Evolutionary conservation across 1,139 yeast genomes (phyloP), one percentile per base, ranked within the genome.

Genomic region (Tardiomyces depauwii): DNA sequence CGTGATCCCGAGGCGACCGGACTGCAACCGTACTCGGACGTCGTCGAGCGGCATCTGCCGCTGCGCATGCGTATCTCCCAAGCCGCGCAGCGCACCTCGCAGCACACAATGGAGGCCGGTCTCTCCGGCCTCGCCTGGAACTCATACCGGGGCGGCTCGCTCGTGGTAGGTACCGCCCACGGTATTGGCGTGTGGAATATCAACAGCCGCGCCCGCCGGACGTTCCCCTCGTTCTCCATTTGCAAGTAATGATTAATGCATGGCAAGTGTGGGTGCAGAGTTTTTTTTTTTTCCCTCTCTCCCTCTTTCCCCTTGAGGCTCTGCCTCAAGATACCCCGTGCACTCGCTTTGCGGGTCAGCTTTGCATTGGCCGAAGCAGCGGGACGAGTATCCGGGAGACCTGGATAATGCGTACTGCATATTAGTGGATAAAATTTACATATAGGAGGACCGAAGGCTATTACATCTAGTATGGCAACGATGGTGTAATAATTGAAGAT

Each of bases 81-180:
- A 3, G 43, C n/a, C 19, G 36, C 44, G 9, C 12, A 13, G 3
- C 19, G 18, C 10, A 4, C 10, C 14, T 23, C 36, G 16, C 36
- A 30, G 16, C 36, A 28, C 21, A 12, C 39, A 18, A 21, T 10
- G 25, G 64, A 63, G 44, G 53, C 52, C 36, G 69, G 65, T 18
- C 57, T 65, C 18, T 54, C 62, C 1, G 69, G 69, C 14, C 47
- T 65, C 33, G 60, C 63, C 18, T 65, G 68, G 67, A 53, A 62
- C 25, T 56, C 56, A 18, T 56, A 53, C 39, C 58, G 62, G n/a
- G 67, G 67, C 6, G 69, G 68, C 2, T 52, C 59, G 36, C 50
- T 65, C 33, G 57, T 62, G 11, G 63, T 65, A 1, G 69, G 68
- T n/a, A 61, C 64, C 27, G 65, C 62, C 42, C 53, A 53, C 36